Base-by-base conservation (phyloP, 2,329 filamentous ascomycete genomes). In the Mollisiaceae sp. region DNA sequence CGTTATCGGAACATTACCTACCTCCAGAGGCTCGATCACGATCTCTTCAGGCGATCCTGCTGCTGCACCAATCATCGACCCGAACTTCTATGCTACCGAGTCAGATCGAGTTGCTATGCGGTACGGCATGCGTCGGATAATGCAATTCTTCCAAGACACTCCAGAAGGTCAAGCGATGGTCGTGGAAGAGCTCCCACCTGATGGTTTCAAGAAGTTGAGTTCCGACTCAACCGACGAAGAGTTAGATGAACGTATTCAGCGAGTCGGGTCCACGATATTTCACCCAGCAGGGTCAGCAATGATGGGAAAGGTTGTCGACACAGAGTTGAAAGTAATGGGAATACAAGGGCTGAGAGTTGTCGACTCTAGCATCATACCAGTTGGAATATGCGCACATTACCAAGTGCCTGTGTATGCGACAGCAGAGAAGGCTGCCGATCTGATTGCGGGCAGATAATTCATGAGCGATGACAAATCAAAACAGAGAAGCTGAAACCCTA, bases 21-120 rank as follows among this genome's bases (percentile, higher is more conserved):
- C 38, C 11, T 41, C 38, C 11, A 73, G 78, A 22, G 80, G 79
- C 15, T 79, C 75, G 63, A 75, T 81, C 9, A 79, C 82, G 64
- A 73, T 83, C 64, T 64, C 72, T 32, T 72, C 81, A 67, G 50
- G 76, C 67, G 72, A 78, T 20, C 61, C 68, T 12, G 38, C 15
- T 18, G 63, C 39, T 5, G 24, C 58, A n/a, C 62, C 71, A 8
- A 59, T 50, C n/a, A 78, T 82, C 68, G 72, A 82, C 62, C 79
- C 80, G 77, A 78, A 59, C 81, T 79, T 69, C 77, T 81, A 3
- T 45, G 50, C 2, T 24, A 62, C 24, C 35, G 36, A 8, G 60
- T 32, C 9, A 38, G 55, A 43, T n/a, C 38, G n/a, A 55, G 55
- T 22, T 36, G 56, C 50, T 39, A 56, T n/a, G 36, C 50, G 6